Evolutionary conservation across 768 basidiomycete species (phyloP), one percentile per base, ranked within the genome.

Genomic region (Chalciporus piperatus): DNA sequence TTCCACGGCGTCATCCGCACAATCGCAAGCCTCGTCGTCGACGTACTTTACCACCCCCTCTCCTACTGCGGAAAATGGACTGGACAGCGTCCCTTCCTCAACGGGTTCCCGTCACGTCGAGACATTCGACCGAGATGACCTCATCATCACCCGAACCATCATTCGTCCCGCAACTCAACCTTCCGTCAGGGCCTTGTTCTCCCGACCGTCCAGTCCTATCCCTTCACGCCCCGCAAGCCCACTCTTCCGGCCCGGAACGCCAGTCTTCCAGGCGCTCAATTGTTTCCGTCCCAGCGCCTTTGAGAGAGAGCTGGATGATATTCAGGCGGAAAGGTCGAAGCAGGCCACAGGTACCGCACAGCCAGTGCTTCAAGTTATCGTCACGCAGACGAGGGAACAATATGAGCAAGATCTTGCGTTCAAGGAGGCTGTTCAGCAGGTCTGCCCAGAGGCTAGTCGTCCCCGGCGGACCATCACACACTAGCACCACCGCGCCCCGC

Each of bases 101-200:
- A 49, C 51, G 8, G 48, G 32, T 14, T 50, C 59, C 23, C 57
- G 35, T 40, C 66, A 57, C 28, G 59, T 63, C 6, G 65, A 66
- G 23, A 64, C 59, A 2, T 58, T 51, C 43, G 63, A 64, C 52
- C 60, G 63, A 13, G 71, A 72, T 6, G 64, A 68, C 51, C 61
- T 63, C 54, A 55, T 60, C 41, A 60, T 71, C 30, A 70, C 69
- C 33, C 72, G 72, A 50, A 73, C 69, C 41, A 67, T 70, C 60
- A 66, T 76, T 47, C 70, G 68, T n/a, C 72, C 72, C 6, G 28
- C 54, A 13, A 50, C 70, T 2, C 65, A 59, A 40, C 55, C 68
- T 11, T 41, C 68, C 16, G 38, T 61, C 38, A 45, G 56, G 35
- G 48, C 53, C 30, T 48, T 54, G 38, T 67, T 73, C 48, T 61